These are phyloP conservation scores for Colletotrichum sp. DNA, from an alignment of 2,329 filamentous ascomycete genomes.

Conservation along the genomic window DNA sequence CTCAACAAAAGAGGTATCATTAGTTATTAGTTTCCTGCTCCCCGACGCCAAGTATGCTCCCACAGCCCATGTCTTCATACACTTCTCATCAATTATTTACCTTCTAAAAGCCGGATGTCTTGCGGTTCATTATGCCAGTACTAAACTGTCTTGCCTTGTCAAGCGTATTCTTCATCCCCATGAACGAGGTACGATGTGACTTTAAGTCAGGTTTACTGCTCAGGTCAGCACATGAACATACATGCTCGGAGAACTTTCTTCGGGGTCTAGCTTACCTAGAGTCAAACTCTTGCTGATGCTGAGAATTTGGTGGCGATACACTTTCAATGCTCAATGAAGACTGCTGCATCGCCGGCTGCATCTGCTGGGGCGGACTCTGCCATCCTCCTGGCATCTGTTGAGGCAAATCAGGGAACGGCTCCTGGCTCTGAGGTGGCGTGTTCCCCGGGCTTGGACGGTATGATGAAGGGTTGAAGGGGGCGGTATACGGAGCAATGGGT, in stretches of 20 bases:
- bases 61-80: not conserved
- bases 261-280: not conserved
- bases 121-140: constrained; percentile 18
- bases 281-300: constrained; percentile 13
- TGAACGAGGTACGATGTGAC: constrained; percentile 10
- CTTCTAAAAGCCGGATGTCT: constrained; percentile 8
- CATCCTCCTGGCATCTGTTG: constrained; percentile 3
- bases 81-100: not conserved
- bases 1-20: not conserved
- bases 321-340: not conserved
- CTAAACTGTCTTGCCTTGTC: constrained; percentile 19
- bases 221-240: not conserved
- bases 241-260: not conserved
- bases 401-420: constrained; percentile 15
- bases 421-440: constrained; percentile 2
- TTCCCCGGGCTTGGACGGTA: constrained; percentile 5
- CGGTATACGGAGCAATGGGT: not conserved
- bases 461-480: not conserved
- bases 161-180: constrained; percentile 21
- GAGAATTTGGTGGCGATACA: not conserved
- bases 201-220: constrained; percentile 10
- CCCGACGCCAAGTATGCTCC: not conserved
- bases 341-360: not conserved
- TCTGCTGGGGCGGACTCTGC: constrained; percentile 9
- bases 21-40: not conserved